Conservation (phyloP, 2,329 filamentous ascomycete genomes). For the Trichoderma sp. region DNA sequence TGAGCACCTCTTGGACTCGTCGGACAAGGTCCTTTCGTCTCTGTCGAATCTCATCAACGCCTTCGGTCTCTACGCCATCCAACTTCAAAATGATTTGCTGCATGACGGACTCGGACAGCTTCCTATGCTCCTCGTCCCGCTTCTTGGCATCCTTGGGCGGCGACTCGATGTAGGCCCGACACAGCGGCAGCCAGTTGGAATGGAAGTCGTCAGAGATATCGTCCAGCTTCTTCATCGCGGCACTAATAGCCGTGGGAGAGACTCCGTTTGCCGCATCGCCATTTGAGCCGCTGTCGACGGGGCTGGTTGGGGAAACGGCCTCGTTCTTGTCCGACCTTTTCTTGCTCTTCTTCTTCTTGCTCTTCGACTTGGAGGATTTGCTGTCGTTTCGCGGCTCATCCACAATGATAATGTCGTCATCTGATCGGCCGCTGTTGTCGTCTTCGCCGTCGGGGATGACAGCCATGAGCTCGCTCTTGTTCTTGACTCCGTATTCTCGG, state of each 20-base stretch:
- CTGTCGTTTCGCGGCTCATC: slow-evolving; percentile 42
- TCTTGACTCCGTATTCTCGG: slow-evolving; percentile 60
- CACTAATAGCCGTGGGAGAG: slow-evolving; percentile 34
- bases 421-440: slow-evolving; percentile 34
- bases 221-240: slow-evolving; percentile 55
- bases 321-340: slow-evolving; percentile 42
- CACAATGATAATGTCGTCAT: slow-evolving; percentile 44
- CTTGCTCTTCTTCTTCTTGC: slow-evolving; percentile 36
- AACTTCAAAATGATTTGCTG: slow-evolving; percentile 73
- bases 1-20: slow-evolving; percentile 65
- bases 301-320: slow-evolving; percentile 42
- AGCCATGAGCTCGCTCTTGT: slow-evolving; percentile 57
- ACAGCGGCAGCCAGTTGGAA: slow-evolving; percentile 62
- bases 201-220: slow-evolving; percentile 64
- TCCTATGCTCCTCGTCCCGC: slow-evolving; percentile 69
- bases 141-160: slow-evolving; percentile 67
- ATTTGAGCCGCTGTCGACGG: slow-evolving; percentile 43
- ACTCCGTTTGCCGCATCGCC: slow-evolving; percentile 30
- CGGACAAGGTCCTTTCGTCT: slow-evolving; percentile 70
- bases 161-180: slow-evolving; percentile 55
- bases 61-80: slow-evolving; percentile 71
- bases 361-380: slow-evolving; percentile 37
- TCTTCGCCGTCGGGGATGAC: slow-evolving; percentile 41
- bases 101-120: slow-evolving; percentile 71
- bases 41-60: slow-evolving; percentile 60